phyloP scores from a whole-genome alignment of 208 protist species.

The Angomonas deanei region DNA sequence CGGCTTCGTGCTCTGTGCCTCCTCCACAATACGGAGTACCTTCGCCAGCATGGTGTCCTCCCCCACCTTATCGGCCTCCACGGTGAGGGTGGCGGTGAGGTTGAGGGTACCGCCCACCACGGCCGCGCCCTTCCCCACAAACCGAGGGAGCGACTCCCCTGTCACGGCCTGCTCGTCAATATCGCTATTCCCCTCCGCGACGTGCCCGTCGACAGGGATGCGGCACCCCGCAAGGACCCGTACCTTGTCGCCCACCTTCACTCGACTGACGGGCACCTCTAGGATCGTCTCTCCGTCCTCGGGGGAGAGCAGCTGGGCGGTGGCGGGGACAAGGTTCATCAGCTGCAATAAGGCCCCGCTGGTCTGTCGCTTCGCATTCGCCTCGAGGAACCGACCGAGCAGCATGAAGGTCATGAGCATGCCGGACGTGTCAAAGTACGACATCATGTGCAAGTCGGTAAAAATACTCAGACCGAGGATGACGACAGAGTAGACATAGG shows the following conservation, averaged over 20 bases:
- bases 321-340: slow-evolving; percentile 73
- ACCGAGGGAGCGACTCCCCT: slow-evolving; percentile 83
- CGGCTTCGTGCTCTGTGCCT: slow-evolving; percentile 95
- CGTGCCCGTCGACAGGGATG: slow-evolving; percentile 91
- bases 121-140: slow-evolving; percentile 38
- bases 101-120: slow-evolving; percentile 83
- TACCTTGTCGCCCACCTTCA: slow-evolving; percentile 55
- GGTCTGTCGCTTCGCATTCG: slow-evolving; percentile 90
- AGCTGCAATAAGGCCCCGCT: slow-evolving; percentile 83
- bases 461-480: slow-evolving; percentile 22
- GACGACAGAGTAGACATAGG: slow-evolving; percentile 71
- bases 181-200: slow-evolving; percentile 69
- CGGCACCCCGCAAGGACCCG: slow-evolving; percentile 84
- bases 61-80: slow-evolving; percentile 66
- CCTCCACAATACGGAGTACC: slow-evolving; percentile 94
- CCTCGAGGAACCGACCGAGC: slow-evolving; percentile 94
- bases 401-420: slow-evolving; percentile 95
- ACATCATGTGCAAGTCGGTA: slow-evolving; percentile 23
- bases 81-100: slow-evolving; percentile 53
- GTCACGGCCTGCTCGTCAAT: slow-evolving; percentile 96
- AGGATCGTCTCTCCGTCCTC: slow-evolving; percentile 1
- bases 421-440: slow-evolving; percentile 95
- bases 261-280: slow-evolving; percentile 22
- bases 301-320: slow-evolving; percentile 24
- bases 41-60: slow-evolving; percentile 89